Percentiles rank a stretch among this genome's conserved stretches.
These are phyloP conservation scores for Prillingera fragicola DNA, from an alignment of 1,284 basidiomycete genomes.

Conservation along the genomic window DNA sequence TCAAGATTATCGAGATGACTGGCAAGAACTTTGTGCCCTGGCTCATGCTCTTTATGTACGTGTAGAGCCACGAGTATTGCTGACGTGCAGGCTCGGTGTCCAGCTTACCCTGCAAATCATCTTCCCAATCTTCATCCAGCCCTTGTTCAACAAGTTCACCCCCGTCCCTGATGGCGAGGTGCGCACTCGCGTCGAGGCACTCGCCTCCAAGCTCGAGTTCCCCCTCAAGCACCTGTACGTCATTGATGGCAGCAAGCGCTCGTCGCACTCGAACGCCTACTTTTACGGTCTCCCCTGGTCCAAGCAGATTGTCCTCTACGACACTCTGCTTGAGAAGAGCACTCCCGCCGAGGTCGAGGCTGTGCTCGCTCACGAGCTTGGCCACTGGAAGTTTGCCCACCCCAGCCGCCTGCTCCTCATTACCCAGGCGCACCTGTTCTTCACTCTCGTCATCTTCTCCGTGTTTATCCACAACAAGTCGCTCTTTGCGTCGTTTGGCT, in stretches of 20 bases:
- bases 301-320: conserved; percentile 95
- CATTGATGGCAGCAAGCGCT: conserved; percentile 93
- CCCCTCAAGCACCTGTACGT: conserved; percentile 92
- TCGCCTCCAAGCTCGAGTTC: conserved; percentile 79
- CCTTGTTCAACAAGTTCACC: conserved; percentile 93
- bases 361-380: conserved; percentile 82
- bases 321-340: conserved; percentile 88
- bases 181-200: conserved; percentile 63
- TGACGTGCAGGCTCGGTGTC: conserved; percentile 62
- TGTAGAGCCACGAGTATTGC: conserved; percentile 34
- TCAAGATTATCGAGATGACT: conserved; percentile 87
- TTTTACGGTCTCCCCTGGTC: conserved; percentile 93
- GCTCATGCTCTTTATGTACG: conserved; percentile 76
- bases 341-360: conserved; percentile 85
- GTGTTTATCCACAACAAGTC: conserved; percentile 79
- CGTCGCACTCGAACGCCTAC: conserved; percentile 90
- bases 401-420: conserved; percentile 80
- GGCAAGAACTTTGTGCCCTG: conserved; percentile 83
- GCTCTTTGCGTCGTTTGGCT: conserved; percentile 80
- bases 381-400: conserved; percentile 89
- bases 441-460: conserved; percentile 81
- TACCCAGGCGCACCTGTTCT: conserved; percentile 79
- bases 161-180: conserved; percentile 71
- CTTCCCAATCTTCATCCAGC: conserved; percentile 87
- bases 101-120: conserved; percentile 78